Percentiles rank a stretch among this genome's conserved stretches.
Conservation (phyloP, 2,329 filamentous ascomycete genomes). For the Coniochaeta ligniaria region DNA sequence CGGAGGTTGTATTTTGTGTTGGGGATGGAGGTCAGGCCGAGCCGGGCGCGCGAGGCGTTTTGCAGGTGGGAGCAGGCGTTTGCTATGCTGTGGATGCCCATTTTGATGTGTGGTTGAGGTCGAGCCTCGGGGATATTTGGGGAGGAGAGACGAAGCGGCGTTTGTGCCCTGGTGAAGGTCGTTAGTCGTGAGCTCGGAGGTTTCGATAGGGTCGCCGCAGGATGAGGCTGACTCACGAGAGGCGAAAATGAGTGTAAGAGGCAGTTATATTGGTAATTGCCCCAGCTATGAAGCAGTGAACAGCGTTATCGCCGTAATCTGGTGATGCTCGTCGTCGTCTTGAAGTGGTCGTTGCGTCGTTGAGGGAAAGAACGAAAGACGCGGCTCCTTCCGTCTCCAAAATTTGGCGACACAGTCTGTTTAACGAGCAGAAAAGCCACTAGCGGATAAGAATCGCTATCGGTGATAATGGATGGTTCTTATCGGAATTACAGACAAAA, state of each 20-base stretch:
- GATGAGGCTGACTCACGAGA: too few species aligned
- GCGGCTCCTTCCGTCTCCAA: constrained; percentile 1
- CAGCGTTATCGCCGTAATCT: not conserved
- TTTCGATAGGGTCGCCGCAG: not conserved
- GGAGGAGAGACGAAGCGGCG: not conserved
- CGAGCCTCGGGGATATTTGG: too few species aligned
- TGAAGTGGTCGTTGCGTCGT: not conserved
- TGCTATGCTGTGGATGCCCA: constrained; percentile 60
- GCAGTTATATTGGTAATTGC: not conserved
- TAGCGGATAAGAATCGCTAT: not conserved
- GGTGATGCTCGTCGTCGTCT: not conserved
- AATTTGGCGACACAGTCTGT: not conserved
- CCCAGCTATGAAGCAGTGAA: not conserved
- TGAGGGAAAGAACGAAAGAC: not conserved
- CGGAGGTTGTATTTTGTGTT: constrained; percentile 74
- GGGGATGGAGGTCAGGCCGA: constrained; percentile 77
- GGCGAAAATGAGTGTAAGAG: not conserved
- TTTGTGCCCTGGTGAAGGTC: not conserved
- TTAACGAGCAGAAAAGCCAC: not conserved
- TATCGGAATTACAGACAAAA: not conserved
- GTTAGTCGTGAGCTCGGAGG: not conserved
- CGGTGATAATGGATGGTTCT: not conserved
- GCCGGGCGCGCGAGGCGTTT: constrained; percentile 77
- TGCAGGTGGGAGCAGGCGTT: constrained; percentile 86
- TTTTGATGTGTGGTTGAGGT: constrained; percentile 11